Base-by-base conservation (phyloP, 2,329 filamentous ascomycete species). In the Allantophomopsis lycopodina region DNA sequence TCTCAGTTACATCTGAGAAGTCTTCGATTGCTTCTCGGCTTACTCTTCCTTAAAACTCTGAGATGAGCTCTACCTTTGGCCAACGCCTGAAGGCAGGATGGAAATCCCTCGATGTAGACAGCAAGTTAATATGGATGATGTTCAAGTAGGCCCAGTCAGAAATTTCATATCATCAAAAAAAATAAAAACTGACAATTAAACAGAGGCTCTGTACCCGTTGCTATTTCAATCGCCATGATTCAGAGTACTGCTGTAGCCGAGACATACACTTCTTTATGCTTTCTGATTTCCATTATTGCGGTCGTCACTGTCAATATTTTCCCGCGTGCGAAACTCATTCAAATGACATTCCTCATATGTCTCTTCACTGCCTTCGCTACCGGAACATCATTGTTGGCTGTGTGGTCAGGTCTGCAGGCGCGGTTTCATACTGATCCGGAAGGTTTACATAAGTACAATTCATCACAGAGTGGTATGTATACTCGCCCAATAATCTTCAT, bases 391-490 rank as follows among this genome's bases (percentile, higher is more conserved):
- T 15, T 38, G 18, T 28, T 38, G n/a, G 36, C 21, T 7, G 31
- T 15, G 5, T 38, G 21, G 36, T 38, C 21, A 38, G 36, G 36
- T n/a, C 36, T 38, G 17, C 21, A 38, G 18, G 36, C 36, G 10
- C 36, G 21, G 18, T 38, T 38, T 18, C 23, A 38, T 20, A 38
- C 36, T 38, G 21, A 38, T 13, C 36, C 21, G 16, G 28, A 32
- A 12, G 36, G 23, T 15, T 16, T 32, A 31, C 20, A 38, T 32
- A 28, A 13, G 14, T 38, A 38, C 36, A 38, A 38, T 32, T 38
- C 36, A n/a, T 38, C 36, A 38, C 36, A 38, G 31, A 38, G 36
- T 11, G 36, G 36, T 38, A 38, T 30, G 36, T 38, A 38, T 32
- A 28, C 12, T 38, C 36, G 30, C 11, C 20, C 12, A 32, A 20